Evolutionary conservation across 1,284 basidiomycete genomes (phyloP), one percentile per base, ranked within the genome.

Genomic region (Marasmius sp.): DNA sequence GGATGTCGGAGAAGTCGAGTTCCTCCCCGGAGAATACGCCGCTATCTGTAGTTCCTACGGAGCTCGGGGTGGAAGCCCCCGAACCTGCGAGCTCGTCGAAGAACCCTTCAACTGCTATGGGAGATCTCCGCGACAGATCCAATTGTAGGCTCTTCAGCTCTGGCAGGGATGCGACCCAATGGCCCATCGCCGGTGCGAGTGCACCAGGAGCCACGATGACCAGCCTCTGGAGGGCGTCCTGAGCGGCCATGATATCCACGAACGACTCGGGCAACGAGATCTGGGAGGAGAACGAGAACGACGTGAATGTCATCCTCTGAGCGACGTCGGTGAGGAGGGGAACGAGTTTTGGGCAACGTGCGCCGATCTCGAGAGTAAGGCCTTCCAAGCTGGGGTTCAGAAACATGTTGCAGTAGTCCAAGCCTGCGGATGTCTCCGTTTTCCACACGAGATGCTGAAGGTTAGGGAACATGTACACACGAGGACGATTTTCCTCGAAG

Each of bases 21-120:
- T 91, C 89, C 59, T 90, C 88, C 56, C 80, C 85, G 57, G 88
- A 90, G 75, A 89, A 89, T 62, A 91, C 83, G 38, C 89, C 88
- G 67, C 88, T 90, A 71, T 91, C 89, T 39, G 82, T 87, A 56
- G 86, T 82, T 18, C 79, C 81, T 18, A 82, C 78, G 16, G 88
- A 88, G 65, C 80, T 84, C 1, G 90, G 90, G 4, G 89, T 89
- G 34, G 83, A 84, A 63, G 80, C 80, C 11, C 89, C 90, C 0
- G 89, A 89, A 37, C 81, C 80, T 38, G 83, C 76, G 66, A 91
- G 76, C 58, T 89, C 85, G 69, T 87, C 85, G 70, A 92, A 92
- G 74, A 92, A 92, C 14, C 86, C 86, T 72, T 91, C 88, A 18
- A 91, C 86, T 0, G 87, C 85, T 33, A 84, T 85, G 57, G 81